Evolutionary conservation across 2,329 filamentous ascomycete genomes (phyloP), one percentile per base, ranked within the genome.

Genomic region (Fusarium continuum): DNA sequence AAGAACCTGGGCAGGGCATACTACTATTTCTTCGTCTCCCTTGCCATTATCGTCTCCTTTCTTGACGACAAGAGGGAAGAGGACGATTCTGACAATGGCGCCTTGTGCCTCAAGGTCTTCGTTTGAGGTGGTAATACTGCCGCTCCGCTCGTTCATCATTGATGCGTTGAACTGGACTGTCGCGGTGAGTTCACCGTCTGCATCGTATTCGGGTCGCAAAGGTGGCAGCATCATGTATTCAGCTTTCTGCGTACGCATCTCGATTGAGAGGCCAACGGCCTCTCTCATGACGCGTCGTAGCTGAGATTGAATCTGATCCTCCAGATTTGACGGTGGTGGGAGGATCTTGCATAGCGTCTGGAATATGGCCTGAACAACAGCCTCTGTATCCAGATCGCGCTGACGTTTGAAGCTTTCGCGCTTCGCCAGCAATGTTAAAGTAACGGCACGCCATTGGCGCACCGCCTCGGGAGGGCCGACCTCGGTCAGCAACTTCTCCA

Each of bases 151-250:
- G 72, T 95, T 96, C 94, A 99, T 98, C 72, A 97, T 86, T 26
- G 90, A 86, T 2, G 94, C 91, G 72, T 97, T 97, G 85, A 99
- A 99, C 57, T 88, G 85, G 9, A 98, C 92, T 53, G 93, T 94
- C 50, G 91, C 90, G 14, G 89, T 85, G 8, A 99, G 85, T 72
- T 98, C 94, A 69, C 95, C 95, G 63, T 95, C 92, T 69, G 88
- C 90, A 76, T 98, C 93, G 77, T 97, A 98, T 76, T 97, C 93
- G 19, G 95, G 95, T 76, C 95, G 92, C 52, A 97, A 83, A 5
- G 95, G 95, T 23, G 95, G 94, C 16, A 98, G 88, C 94, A 99
- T 99, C 81, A 97, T 95, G 80, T 97, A 99, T 80, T 98, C 95
- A 31, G 95, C 93, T 57, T 92, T 88, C 76, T 99, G 95, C 14